Evolutionary conservation across 164 flowering plant genomes (phyloP).

Genomic region (Berberis thunbergii): DNA sequence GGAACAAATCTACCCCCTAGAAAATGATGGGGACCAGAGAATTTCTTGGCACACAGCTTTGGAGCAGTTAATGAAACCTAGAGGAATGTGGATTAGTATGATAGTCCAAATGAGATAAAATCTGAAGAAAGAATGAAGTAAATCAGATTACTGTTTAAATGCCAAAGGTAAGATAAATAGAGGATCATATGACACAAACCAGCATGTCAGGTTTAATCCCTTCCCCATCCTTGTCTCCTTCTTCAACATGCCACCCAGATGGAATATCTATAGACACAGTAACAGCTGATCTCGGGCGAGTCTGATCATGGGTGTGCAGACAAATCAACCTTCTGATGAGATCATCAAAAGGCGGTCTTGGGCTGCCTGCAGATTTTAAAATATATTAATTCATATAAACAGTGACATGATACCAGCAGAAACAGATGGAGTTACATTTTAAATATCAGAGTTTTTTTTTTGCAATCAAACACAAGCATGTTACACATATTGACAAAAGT

Average conservation of each 20-base stretch:
- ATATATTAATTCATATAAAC: neutral
- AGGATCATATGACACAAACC: conserved; percentile 38
- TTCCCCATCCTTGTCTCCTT: conserved; percentile 60
- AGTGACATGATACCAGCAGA: neutral
- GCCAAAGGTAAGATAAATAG: conserved; percentile 1
- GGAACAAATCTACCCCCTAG: conserved; percentile 98
- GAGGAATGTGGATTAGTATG: conserved; percentile 1
- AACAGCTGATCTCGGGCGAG: conserved; percentile 31
- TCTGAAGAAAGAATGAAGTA: neutral
- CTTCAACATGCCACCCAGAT: conserved; percentile 99
- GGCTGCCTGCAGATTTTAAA: conserved; percentile 46
- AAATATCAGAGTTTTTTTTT: too few relatives aligned
- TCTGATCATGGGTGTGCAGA: conserved; percentile 22
- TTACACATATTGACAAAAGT: too few relatives aligned
- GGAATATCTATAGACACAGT: conserved; percentile 82
- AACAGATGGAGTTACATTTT: neutral
- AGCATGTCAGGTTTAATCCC: conserved; percentile 64
- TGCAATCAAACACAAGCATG: too few relatives aligned
- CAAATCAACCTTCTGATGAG: conserved; percentile 50
- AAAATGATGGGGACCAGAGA: conserved; percentile 88
- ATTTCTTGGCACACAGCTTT: conserved; percentile 83
- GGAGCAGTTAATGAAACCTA: conserved; percentile 98
- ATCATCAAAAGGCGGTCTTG: conserved; percentile 93
- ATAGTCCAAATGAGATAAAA: neutral
- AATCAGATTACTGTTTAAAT: neutral